Percentiles rank a stretch among this genome's conserved stretches.
phyloP scores from a whole-genome alignment of 352 stramenopile genomes.

The Globisporangium emineosum region DNA sequence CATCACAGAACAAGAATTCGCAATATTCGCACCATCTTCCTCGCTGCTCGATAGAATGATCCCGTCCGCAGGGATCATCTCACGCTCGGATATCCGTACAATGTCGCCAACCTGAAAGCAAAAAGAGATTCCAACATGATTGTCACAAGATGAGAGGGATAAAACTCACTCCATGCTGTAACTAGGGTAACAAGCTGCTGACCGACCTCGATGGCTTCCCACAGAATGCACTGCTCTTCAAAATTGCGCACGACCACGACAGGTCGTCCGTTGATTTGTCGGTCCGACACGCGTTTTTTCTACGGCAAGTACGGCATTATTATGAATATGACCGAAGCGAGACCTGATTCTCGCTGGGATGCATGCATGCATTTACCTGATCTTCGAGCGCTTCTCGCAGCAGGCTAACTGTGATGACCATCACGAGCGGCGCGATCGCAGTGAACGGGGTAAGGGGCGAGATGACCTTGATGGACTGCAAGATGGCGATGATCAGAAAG shows the following conservation, averaged over 20 bases:
- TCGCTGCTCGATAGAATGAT: conserved; percentile 87
- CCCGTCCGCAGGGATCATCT: conserved; percentile 90
- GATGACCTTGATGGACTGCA: conserved; percentile 83
- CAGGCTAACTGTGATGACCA: conserved; percentile 78
- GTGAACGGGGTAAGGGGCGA: conserved; percentile 55
- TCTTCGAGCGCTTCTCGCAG: conserved; percentile 82
- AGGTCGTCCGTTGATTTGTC: conserved; percentile 56
- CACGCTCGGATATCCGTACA: conserved; percentile 77
- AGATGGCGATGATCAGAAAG: conserved; percentile 45
- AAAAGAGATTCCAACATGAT: neutral
- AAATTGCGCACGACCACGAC: conserved; percentile 61
- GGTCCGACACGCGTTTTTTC: conserved; percentile 55
- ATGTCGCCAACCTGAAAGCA: conserved; percentile 84
- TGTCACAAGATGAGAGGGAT: neutral
- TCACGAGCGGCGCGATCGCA: conserved; percentile 75
- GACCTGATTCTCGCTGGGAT: neutral
- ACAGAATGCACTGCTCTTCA: conserved; percentile 50
- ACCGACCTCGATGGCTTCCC: conserved; percentile 72
- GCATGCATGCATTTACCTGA: conserved; percentile 40
- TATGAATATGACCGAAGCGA: neutral
- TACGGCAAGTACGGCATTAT: conserved; percentile 9
- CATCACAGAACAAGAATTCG: neutral
- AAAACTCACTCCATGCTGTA: too few species aligned
- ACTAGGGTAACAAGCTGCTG: too few species aligned
- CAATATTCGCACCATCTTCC: conserved; percentile 45